Conservation (phyloP, 2,329 filamentous ascomycete species). For the Trematosphaeria pertusa region DNA sequence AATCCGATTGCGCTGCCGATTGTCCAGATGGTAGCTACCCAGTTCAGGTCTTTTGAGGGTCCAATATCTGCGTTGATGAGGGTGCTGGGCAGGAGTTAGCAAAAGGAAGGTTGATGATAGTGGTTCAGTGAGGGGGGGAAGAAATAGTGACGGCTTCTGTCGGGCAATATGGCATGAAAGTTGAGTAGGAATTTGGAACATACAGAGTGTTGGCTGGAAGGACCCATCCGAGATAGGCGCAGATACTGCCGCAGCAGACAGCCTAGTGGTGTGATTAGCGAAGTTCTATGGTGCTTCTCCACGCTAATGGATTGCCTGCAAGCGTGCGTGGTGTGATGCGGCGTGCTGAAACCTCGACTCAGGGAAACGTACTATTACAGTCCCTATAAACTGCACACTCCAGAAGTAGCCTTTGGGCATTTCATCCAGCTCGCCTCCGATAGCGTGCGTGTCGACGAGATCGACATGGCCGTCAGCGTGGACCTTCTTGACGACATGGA, state of each 20-base stretch:
- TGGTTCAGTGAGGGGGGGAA: too few species aligned
- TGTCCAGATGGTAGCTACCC: conserved; percentile 39
- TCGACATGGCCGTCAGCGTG: conserved; percentile 54
- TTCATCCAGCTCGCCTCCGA: conserved; percentile 51
- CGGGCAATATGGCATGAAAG: too few species aligned
- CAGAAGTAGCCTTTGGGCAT: conserved; percentile 54
- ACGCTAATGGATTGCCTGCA: too few species aligned
- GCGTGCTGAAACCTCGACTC: too few species aligned
- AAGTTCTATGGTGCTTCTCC: too few species aligned
- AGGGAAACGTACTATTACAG: conserved; percentile 39
- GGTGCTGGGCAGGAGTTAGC: conserved; percentile 7
- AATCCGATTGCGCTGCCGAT: conserved; percentile 30
- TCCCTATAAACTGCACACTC: conserved; percentile 52
- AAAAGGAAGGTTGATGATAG: too few species aligned
- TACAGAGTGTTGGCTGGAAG: conserved; percentile 38
- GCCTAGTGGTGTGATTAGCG: conserved; percentile 18
- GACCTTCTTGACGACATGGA: conserved; percentile 33
- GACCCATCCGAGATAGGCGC: conserved; percentile 39
- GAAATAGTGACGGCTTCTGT: too few species aligned
- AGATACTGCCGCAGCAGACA: conserved; percentile 32
- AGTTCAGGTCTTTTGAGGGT: conserved; percentile 32
- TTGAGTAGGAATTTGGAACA: neutral
- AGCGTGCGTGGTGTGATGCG: too few species aligned
- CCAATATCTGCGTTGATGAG: conserved; percentile 38
- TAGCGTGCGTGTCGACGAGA: conserved; percentile 51